A percentile compares a stretch with the other conserved stretches of the same genome.
phyloP scores from a whole-genome alignment of 371 early-diverging fungal genomes.

The Rhizopus arrhizus region DNA sequence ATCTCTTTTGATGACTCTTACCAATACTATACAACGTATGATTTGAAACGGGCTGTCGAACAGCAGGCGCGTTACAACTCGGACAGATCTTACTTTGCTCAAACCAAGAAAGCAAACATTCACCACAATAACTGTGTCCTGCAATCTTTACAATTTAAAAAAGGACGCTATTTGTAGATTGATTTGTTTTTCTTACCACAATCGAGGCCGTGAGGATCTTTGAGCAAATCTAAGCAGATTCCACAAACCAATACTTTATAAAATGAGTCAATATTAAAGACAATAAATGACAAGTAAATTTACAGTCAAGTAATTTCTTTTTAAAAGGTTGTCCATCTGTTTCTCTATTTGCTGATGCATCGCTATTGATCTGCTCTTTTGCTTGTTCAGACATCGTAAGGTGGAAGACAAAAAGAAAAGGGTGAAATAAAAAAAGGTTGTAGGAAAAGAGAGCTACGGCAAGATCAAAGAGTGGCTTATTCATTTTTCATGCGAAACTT shows the following conservation, averaged over 20 bases:
- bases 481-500: not conserved
- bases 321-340: not conserved
- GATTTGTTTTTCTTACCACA: constrained; percentile 9
- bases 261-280: too few species aligned
- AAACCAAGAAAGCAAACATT: constrained; percentile 14
- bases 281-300: too few species aligned
- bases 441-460: not conserved
- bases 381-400: not conserved
- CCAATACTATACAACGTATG: constrained; percentile 13
- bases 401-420: not conserved
- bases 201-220: constrained; percentile 8
- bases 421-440: not conserved
- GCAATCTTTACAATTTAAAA: not conserved
- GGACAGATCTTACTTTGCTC: constrained; percentile 13
- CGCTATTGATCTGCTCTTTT: not conserved
- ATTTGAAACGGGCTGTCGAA: constrained; percentile 12
- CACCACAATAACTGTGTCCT: constrained; percentile 20
- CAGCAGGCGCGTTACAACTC: constrained; percentile 8
- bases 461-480: constrained; percentile 2
- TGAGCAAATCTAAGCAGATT: constrained; percentile 2
- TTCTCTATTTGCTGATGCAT: not conserved
- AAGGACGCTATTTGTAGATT: not conserved
- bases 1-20: not conserved
- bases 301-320: not conserved
- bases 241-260: constrained; percentile 7